phyloP scores from a whole-genome alignment of 805 yeast genomes.

The Crinitomyces ghanaensis region DNA sequence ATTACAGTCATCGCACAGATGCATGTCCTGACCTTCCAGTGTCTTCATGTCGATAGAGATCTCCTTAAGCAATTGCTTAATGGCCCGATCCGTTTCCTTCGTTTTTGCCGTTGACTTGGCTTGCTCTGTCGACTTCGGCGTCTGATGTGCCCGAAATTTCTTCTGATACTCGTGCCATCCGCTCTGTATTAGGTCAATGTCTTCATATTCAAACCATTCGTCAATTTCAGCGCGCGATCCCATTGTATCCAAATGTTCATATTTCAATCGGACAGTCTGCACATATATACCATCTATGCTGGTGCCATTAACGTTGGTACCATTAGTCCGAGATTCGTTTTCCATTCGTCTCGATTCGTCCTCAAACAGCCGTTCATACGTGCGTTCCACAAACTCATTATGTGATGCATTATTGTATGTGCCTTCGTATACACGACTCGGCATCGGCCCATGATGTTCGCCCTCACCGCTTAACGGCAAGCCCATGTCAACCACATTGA shows the following conservation, averaged over 20 bases:
- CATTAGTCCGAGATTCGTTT: constrained; percentile 1
- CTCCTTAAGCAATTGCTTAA: constrained; percentile 9
- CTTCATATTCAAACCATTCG: constrained; percentile 34
- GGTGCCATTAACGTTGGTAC: constrained; percentile 1
- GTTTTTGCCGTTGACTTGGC: not conserved
- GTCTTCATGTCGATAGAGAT: not conserved
- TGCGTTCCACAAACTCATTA: too few relatives aligned
- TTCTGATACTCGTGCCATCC: constrained; percentile 8
- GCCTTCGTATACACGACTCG: too few relatives aligned
- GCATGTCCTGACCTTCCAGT: not conserved
- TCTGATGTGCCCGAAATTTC: not conserved
- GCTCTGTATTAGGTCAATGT: constrained; percentile 13
- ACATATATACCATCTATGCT: constrained; percentile 1
- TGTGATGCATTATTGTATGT: too few relatives aligned
- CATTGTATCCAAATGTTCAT: constrained; percentile 30
- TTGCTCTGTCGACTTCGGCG: not conserved
- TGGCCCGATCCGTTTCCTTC: constrained; percentile 2
- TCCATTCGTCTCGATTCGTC: too few relatives aligned
- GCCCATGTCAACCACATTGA: too few relatives aligned
- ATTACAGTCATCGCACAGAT: not conserved
- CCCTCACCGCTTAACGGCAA: too few relatives aligned
- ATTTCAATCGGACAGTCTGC: too few relatives aligned
- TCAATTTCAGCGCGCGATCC: constrained; percentile 32
- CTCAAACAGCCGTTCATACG: too few relatives aligned
- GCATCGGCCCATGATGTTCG: too few relatives aligned